These are phyloP conservation scores for Xylaria sp. DNA, from an alignment of 495 filamentous ascomycete genomes.

Conservation along the genomic window DNA sequence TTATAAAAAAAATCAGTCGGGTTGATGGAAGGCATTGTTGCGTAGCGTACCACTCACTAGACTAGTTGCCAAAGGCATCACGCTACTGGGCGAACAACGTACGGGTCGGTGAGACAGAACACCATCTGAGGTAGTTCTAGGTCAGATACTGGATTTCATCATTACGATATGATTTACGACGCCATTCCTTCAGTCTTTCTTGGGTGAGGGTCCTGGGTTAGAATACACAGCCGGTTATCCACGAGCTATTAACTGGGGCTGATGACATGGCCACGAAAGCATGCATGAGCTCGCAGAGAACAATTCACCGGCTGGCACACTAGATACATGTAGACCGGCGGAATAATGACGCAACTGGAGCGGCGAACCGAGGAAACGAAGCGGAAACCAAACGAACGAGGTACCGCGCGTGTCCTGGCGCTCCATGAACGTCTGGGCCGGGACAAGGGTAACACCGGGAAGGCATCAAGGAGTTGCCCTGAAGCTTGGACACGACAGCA, in stretches of 20 bases:
- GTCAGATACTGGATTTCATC: constrained; percentile 16
- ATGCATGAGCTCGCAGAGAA: constrained; percentile 51
- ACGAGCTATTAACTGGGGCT: constrained; percentile 45
- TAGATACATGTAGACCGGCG: constrained; percentile 41
- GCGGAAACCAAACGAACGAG: constrained; percentile 39
- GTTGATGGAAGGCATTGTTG: constrained; percentile 44
- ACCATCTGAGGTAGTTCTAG: constrained; percentile 22
- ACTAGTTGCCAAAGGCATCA: constrained; percentile 27
- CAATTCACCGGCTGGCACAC: constrained; percentile 45
- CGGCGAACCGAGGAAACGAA: constrained; percentile 40
- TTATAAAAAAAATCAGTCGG: constrained; percentile 42
- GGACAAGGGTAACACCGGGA: constrained; percentile 32
- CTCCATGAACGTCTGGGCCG: constrained; percentile 30
- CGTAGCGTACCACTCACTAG: constrained; percentile 31
- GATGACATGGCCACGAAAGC: constrained; percentile 50
- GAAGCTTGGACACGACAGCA: constrained; percentile 34
- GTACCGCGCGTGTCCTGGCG: constrained; percentile 27
- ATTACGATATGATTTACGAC: constrained; percentile 24
- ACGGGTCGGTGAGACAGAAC: constrained; percentile 32
- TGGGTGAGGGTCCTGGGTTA: constrained; percentile 29
- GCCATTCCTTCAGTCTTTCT: neutral
- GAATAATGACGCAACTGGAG: constrained; percentile 46
- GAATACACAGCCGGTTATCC: constrained; percentile 24
- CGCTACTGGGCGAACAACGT: constrained; percentile 30
- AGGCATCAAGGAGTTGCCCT: constrained; percentile 37